Conservation (phyloP, 2,329 filamentous ascomycete genomes). For the Elsinoe perseae region DNA sequence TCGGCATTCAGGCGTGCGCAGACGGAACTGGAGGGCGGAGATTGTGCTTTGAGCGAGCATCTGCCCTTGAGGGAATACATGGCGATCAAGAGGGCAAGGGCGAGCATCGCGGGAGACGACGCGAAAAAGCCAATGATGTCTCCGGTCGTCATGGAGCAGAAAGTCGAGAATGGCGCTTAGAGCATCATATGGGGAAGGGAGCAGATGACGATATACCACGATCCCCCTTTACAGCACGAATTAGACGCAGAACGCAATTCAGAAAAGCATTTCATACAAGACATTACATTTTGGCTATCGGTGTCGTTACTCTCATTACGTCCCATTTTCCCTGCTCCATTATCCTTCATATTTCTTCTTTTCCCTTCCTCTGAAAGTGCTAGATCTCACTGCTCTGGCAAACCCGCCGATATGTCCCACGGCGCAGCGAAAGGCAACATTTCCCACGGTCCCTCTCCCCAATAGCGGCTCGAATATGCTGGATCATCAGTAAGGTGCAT, state of each 20-base stretch:
- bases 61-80: neutral
- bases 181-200: neutral
- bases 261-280: conserved; percentile 3
- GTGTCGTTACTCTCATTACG: neutral
- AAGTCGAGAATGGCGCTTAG: neutral
- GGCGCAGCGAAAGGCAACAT: conserved; percentile 1
- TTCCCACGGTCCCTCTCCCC: conserved; percentile 5
- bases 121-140: neutral
- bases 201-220: neutral
- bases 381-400: neutral
- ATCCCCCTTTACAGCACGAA: neutral
- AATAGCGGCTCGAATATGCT: conserved; percentile 2
- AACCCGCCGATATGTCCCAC: neutral
- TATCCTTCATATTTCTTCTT: neutral
- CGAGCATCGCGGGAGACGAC: neutral
- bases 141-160: neutral
- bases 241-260: conserved; percentile 6
- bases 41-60: neutral
- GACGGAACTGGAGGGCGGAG: neutral
- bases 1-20: neutral
- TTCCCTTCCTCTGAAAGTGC: too few species aligned
- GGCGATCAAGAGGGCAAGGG: neutral
- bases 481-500: neutral
- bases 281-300: neutral
- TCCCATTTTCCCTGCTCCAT: neutral